Percentiles rank a stretch among this genome's conserved stretches.
phyloP scores from a whole-genome alignment of 352 stramenopile genomes.

The Globisporangium radiosum region DNA sequence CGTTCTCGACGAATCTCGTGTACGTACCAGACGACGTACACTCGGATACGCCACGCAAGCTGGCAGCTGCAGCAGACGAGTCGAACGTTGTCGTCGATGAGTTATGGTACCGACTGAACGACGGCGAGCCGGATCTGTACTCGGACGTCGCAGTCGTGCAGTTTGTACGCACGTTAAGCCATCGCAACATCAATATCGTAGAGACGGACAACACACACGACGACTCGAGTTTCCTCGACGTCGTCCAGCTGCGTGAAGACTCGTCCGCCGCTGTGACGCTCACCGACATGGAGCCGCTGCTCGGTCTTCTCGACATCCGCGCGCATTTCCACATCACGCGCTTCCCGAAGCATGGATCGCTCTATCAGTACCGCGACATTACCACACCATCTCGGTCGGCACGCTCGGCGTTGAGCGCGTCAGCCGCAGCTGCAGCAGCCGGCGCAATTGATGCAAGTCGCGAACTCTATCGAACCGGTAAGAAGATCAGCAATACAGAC shows the following conservation, averaged over 20 bases:
- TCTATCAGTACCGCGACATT: conserved; percentile 42
- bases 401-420: no score
- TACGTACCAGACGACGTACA: conserved; percentile 34
- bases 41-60: neutral
- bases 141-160: conserved; percentile 8
- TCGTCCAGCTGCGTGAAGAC: conserved; percentile 50
- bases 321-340: conserved; percentile 26
- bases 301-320: conserved; percentile 21
- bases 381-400: neutral
- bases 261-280: conserved; percentile 31
- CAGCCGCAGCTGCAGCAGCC: no score
- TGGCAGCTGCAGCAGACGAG: neutral
- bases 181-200: conserved; percentile 1
- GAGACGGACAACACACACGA: neutral
- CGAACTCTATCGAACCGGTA: conserved; percentile 3
- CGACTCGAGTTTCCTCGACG: conserved; percentile 4
- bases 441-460: neutral
- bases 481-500: neutral
- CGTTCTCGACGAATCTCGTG: conserved; percentile 40
- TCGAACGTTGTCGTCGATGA: conserved; percentile 24
- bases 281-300: conserved; percentile 30
- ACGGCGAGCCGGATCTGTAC: conserved; percentile 21
- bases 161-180: neutral
- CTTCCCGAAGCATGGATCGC: conserved; percentile 30
- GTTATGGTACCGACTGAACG: conserved; percentile 44